Percentiles rank a stretch among this genome's conserved stretches.
Conservation (phyloP, 1,139 yeast species). For the Scheffersomyces cryptocercus region DNA sequence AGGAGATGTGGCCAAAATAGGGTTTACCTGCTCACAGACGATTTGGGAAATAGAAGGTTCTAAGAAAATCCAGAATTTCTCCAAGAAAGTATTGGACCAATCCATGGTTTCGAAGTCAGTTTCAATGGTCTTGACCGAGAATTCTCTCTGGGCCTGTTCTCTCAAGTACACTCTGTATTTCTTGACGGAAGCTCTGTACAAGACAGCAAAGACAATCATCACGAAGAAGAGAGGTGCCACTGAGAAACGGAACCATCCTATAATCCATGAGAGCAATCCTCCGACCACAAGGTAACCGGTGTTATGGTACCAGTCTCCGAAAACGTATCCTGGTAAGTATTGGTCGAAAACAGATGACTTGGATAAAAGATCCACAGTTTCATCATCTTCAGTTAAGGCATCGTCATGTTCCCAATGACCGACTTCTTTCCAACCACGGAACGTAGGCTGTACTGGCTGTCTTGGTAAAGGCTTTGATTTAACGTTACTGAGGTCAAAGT, state of each 20-base stretch:
- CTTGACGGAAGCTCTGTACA: slow-evolving; percentile 82
- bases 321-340: slow-evolving; percentile 66
- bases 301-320: slow-evolving; percentile 96
- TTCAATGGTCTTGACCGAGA: slow-evolving; percentile 77
- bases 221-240: slow-evolving; percentile 80
- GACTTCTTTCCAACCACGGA: slow-evolving; percentile 92
- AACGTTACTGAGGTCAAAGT: slow-evolving; percentile 32
- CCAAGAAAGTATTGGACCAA: slow-evolving; percentile 86
- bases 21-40: slow-evolving; percentile 83
- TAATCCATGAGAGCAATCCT: slow-evolving; percentile 70
- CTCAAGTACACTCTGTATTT: slow-evolving; percentile 73
- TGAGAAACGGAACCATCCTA: slow-evolving; percentile 77
- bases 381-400: slow-evolving; percentile 65
- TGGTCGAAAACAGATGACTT: slow-evolving; percentile 70
- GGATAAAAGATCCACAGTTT: slow-evolving; percentile 63
- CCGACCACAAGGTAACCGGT: slow-evolving; percentile 67
- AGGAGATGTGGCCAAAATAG: slow-evolving; percentile 71
- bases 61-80: slow-evolving; percentile 85
- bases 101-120: slow-evolving; percentile 91
- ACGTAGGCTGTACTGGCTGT: slow-evolving; percentile 60
- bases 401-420: slow-evolving; percentile 82
- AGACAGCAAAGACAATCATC: slow-evolving; percentile 56
- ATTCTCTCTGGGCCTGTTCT: slow-evolving; percentile 82
- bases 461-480: slow-evolving; percentile 50
- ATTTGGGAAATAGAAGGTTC: slow-evolving; percentile 91